Base-by-base conservation (phyloP, 2,329 filamentous ascomycete species). In the Aspergillus luchuensis region DNA sequence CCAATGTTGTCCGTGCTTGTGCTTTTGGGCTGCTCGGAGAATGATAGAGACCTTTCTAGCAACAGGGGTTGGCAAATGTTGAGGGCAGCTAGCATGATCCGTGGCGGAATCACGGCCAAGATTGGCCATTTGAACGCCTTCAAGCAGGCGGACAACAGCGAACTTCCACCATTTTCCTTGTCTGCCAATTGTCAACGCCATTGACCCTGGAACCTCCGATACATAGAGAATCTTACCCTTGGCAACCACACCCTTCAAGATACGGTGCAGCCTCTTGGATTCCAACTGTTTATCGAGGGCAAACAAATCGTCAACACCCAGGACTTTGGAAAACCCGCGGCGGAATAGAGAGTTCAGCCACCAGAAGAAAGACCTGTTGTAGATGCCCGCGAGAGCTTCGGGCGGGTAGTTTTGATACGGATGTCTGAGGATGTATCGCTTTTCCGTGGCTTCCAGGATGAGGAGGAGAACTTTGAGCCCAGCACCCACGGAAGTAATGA, bases 341-440 rank as follows among this genome's bases (percentile, higher is more conserved):
- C 75, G 75, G 45, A 87, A 80, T 6, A 87, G 68, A 2, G 78
- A 76, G 59, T 81, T 84, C 53, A 85, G 69, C 84, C 84, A 86
- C 74, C 77, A 81, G 66, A 86, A 86, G 11, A 84, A 71, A 0
- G 71, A 72, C 47, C 76, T 74, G 61, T 76, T 84, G 63, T 81
- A 81, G n/a, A 83, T 72, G 3, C 83, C 79, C 50, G 79, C 82
- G 2, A 80, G 85, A 3, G 79, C 79, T 66, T 87, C 85, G 0
- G 76, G 79, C 1, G 84, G 82, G 45, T 75, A 78, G 2, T 67
- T 62, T 1, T 72, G 69, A 50, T 78, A 81, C 23, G 76, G 71
- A 3, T 70, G 62, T 13, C 75, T 70, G 3, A 83, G 69, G 5
- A 81, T 72, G 4, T 66, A 64, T 48, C 75, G 68, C 66, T 85